A percentile compares a stretch with the other conserved stretches of the same genome.
Evolutionary conservation across 1,139 yeast genomes (phyloP).

Genomic region (Yamadazyma conglobata): DNA sequence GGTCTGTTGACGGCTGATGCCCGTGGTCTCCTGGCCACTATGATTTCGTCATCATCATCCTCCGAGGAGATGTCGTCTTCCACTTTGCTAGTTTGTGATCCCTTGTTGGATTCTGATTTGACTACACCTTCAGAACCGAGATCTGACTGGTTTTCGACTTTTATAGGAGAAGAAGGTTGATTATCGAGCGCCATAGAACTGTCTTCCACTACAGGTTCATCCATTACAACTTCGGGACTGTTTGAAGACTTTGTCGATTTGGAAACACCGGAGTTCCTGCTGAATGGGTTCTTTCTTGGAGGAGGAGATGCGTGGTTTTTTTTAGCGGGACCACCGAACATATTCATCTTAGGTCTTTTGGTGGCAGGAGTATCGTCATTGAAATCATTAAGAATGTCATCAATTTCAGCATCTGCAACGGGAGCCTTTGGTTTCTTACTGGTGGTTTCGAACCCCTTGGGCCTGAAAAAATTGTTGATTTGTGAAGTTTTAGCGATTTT

Average conservation of each 20-base stretch:
- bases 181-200: constrained; percentile 14
- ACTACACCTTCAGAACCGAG: constrained; percentile 9
- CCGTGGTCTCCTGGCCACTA: constrained; percentile 45
- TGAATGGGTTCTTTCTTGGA: constrained; percentile 1
- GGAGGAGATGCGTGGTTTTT: constrained; percentile 2
- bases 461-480: constrained; percentile 54
- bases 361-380: constrained; percentile 12
- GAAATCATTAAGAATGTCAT: constrained; percentile 46
- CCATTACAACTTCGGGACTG: constrained; percentile 5
- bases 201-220: constrained; percentile 14
- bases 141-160: constrained; percentile 14
- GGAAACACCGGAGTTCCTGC: neutral
- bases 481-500: constrained; percentile 48
- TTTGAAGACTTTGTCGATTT: neutral
- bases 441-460: constrained; percentile 21
- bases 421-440: constrained; percentile 15
- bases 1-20: constrained; percentile 30
- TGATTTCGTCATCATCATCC: constrained; percentile 54
- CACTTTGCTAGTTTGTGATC: constrained; percentile 11
- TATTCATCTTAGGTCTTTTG: constrained; percentile 8
- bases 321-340: constrained; percentile 8
- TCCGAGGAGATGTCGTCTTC: constrained; percentile 14
- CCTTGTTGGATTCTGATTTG: constrained; percentile 1
- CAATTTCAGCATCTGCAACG: constrained; percentile 37
- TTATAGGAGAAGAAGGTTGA: constrained; percentile 33